These are phyloP conservation scores for Backusella sp. DNA, from an alignment of 192 early-diverging fungal species.

Conservation along the genomic window DNA sequence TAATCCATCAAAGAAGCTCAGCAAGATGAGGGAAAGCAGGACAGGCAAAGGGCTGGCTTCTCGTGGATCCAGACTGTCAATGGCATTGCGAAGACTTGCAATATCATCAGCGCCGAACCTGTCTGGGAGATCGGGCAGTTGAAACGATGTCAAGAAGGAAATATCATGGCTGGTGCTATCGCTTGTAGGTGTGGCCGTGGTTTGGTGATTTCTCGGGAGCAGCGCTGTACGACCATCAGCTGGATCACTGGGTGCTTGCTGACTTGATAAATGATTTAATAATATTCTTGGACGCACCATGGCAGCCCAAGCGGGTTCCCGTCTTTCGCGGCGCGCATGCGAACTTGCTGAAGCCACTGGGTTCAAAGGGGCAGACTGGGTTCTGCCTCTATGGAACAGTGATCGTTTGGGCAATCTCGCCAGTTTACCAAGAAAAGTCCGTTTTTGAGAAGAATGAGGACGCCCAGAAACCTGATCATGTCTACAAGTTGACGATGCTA, in stretches of 20 bases:
- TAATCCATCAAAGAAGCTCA: not conserved
- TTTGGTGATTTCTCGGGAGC: not conserved
- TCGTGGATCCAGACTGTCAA: not conserved
- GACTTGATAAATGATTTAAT: not conserved
- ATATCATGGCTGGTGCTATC: not conserved
- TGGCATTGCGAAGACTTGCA: not conserved
- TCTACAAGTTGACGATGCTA: constrained; percentile 17
- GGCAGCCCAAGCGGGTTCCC: constrained; percentile 9
- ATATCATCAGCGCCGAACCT: not conserved
- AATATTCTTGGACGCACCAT: not conserved
- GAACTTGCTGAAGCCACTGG: constrained; percentile 2
- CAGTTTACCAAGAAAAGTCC: constrained; percentile 11
- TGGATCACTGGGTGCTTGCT: not conserved
- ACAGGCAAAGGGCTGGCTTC: not conserved
- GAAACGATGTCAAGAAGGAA: not conserved
- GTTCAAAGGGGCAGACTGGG: not conserved
- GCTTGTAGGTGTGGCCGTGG: not conserved
- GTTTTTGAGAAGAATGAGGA: not conserved
- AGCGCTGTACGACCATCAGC: not conserved
- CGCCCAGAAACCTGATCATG: constrained; percentile 21
- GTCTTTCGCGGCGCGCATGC: constrained; percentile 7
- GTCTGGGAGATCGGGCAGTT: not conserved
- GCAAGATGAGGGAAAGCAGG: not conserved
- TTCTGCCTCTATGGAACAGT: not conserved
- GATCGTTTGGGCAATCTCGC: not conserved